A percentile compares a stretch with the other conserved stretches of the same genome.
phyloP scores from a whole-genome alignment of 306 rosid species.

The Quercus aquifolioides region DNA sequence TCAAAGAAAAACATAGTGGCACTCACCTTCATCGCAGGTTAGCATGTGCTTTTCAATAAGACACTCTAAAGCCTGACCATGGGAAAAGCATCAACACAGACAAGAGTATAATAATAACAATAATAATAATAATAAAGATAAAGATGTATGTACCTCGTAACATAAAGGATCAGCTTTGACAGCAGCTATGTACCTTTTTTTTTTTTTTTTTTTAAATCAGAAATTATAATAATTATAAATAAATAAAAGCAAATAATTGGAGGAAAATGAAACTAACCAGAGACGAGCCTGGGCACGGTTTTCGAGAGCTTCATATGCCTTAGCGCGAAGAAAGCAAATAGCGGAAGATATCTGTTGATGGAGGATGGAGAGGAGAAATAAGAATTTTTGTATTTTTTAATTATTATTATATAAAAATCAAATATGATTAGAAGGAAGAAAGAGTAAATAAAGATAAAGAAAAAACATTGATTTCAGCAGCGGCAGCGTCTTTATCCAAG shows the following conservation, averaged over 20 bases:
- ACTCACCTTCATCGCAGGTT: conserved; percentile 80
- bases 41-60: conserved; percentile 97
- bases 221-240: conserved; percentile 19
- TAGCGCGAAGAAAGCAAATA: conserved; percentile 87
- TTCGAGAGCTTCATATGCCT: conserved; percentile 89
- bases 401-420: neutral
- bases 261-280: conserved; percentile 51
- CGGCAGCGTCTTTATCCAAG: too few relatives aligned
- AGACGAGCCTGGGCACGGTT: conserved; percentile 87
- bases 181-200: conserved; percentile 87
- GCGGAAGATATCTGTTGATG: conserved; percentile 81
- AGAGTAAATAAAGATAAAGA: neutral
- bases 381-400: neutral
- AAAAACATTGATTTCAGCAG: neutral
- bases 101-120: conserved; percentile 4
- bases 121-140: conserved; percentile 7
- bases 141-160: conserved; percentile 70
- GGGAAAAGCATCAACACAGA: conserved; percentile 12
- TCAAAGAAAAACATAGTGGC: conserved; percentile 1
- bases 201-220: too few relatives aligned
- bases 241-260: neutral
- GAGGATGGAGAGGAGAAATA: conserved; percentile 19
- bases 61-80: conserved; percentile 89
- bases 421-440: neutral
- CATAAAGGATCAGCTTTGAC: conserved; percentile 93